Evolutionary conservation across 2,329 filamentous ascomycete genomes (phyloP).

Genomic region (Fusarium sp.): DNA sequence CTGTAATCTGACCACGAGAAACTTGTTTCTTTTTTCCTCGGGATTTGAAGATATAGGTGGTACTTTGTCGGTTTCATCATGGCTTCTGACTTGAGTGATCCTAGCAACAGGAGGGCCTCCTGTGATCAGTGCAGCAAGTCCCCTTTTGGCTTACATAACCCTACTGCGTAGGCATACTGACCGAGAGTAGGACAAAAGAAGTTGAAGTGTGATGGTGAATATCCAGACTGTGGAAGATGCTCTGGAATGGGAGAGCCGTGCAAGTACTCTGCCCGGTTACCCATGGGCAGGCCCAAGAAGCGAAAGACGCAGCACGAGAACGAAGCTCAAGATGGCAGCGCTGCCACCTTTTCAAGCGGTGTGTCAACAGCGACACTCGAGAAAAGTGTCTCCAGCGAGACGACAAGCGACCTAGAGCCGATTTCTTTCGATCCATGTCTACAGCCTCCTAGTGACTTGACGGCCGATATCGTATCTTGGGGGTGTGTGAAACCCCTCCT

Average conservation of each 20-base stretch:
- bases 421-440: conserved; percentile 26
- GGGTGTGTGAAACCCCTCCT: conserved; percentile 18
- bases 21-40: background rate
- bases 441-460: conserved; percentile 16
- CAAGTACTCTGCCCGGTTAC: conserved; percentile 39
- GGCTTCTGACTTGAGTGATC: conserved; percentile 21
- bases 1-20: background rate
- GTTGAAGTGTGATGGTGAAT: conserved; percentile 42
- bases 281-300: conserved; percentile 44
- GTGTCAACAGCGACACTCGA: conserved; percentile 19
- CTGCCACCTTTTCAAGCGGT: conserved; percentile 2
- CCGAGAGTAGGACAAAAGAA: conserved; percentile 43
- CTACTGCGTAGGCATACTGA: conserved; percentile 4
- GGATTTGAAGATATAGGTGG: background rate
- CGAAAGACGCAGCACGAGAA: conserved; percentile 27
- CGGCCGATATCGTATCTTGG: conserved; percentile 15
- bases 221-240: conserved; percentile 39
- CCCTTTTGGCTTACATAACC: conserved; percentile 11
- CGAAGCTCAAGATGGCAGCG: conserved; percentile 16
- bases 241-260: conserved; percentile 22
- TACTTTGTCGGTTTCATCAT: conserved; percentile 3
- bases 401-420: conserved; percentile 16
- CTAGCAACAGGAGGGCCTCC: conserved; percentile 39
- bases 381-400: conserved; percentile 15
- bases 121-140: conserved; percentile 43